Base-by-base conservation (phyloP, 306 rosid species). In the Acacia confusa region DNA sequence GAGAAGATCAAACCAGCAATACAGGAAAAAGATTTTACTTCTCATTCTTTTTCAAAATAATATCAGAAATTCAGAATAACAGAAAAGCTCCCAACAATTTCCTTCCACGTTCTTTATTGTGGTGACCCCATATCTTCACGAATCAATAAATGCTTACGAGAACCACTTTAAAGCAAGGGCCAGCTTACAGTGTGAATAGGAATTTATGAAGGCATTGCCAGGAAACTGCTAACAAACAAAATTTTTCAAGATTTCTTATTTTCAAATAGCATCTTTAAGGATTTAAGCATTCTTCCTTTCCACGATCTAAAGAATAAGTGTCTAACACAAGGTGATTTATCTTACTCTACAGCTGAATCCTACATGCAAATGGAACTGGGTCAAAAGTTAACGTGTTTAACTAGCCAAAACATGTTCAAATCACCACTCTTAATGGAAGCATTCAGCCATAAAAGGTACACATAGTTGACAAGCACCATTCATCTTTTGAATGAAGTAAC, bases 131-230 rank as follows among this genome's bases (percentile, higher is more conserved):
- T 44, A 58, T 36, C 70, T 38, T 36, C 40, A 64, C 48, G 72
- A 61, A 65, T 20, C 82, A 70, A 27, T 48, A 52, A 82, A 78
- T 74, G 43, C 52, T 43, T 20, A 24, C 50, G 38, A 50, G 52
- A 55, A 74, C 32, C 36, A 10, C 50, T 36, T 20, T 27, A 24
- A 74, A 22, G 67, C 52, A 74, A 45, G 38, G 43, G 17, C 64
- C 48, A 20, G 58, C 47, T 36, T 6, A 36, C 8, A 36, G 40
- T 36, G 40, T 36, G 40, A 36, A 36, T 36, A 36, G 40, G 40
- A 36, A 6, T n/a, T 70, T 30, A 55, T n/a, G 40, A n/a, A 36
- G 34, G n/a, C 19, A 17, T 74, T 36, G 2, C 65, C 12, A 30
- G 28, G 64, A 74, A 55, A 34, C 22, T 20, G 2, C 13, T 73